Evolutionary conservation across 78 protist genomes (phyloP), one percentile per base, ranked within the genome.

Genomic region (Planoprotostelium fungivorum): DNA sequence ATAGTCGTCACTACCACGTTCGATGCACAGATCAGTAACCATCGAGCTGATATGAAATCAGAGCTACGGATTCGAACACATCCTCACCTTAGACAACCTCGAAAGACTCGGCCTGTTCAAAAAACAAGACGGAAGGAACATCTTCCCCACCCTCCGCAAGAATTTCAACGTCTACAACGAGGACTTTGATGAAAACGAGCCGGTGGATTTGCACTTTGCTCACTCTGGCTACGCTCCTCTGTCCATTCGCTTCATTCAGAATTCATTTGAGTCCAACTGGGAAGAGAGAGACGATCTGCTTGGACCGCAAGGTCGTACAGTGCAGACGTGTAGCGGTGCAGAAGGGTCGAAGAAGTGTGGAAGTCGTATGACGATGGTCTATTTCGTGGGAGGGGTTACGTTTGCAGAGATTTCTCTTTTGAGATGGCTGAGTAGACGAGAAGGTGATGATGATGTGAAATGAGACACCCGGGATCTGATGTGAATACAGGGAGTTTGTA

Each of bases 341-440:
- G 73, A n/a, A n/a, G n/a, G n/a, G n/a, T n/a, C n/a, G n/a, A n/a
- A n/a, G n/a, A n/a, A n/a, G n/a, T n/a, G n/a, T n/a, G n/a, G n/a
- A n/a, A n/a, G n/a, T n/a, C n/a, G n/a, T 0, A 86, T 95, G 29
- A 86, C 92, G 85, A 25, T 97, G 16, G 97, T 97, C 37, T 94
- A 38, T 86, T 97, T 90, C 88, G n/a, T 97, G n/a, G 98, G 98
- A 51, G 98, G 98, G 34, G 91, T 94, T 35, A 94, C 98, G 28
- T 94, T 63, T 84, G 86, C 98, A 0, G 98, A 97, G 84, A 86
- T 97, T 0, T 89, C 97, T 5, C 96, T 95, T 28, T 89, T 97
- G 34, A 96, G 98, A 29, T 95, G 88, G 89, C 90, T 97, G 35
- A 90, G 91, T 31, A 34, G 87, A 63, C 37, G 51, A 10, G 39